A percentile compares a stretch with the other conserved stretches of the same genome.
phyloP scores from a whole-genome alignment of 257 asterid genomes.

The Osmanthus fragrans region DNA sequence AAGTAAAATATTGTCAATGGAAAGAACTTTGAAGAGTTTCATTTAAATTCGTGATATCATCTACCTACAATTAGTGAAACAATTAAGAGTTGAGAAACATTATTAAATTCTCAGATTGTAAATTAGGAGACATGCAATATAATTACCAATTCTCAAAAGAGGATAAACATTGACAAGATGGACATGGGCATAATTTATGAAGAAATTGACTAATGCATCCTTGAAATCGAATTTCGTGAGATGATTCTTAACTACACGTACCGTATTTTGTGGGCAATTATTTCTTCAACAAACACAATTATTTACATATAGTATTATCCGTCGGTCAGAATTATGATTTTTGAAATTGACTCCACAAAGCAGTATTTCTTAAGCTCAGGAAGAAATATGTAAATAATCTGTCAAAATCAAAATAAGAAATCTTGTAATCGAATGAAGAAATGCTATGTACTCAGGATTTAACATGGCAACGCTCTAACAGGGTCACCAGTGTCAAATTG shows the following conservation, averaged over 20 bases:
- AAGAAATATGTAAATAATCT: constrained; percentile 14
- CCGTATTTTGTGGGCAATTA: constrained; percentile 74
- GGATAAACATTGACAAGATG: neutral
- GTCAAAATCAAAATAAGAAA: constrained; percentile 8
- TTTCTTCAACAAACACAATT: too few relatives aligned
- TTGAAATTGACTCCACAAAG: too few relatives aligned
- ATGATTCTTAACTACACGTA: constrained; percentile 62
- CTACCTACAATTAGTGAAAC: too few relatives aligned
- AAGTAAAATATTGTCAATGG: neutral
- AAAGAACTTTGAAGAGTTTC: neutral
- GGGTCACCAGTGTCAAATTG: constrained; percentile 97
- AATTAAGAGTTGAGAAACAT: too few relatives aligned
- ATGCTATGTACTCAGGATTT: constrained; percentile 97
- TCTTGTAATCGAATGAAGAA: constrained; percentile 36
- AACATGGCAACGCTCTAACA: constrained; percentile 98
- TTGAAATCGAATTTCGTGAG: constrained; percentile 73
- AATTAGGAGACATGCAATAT: neutral
- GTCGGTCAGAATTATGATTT: constrained; percentile 47
- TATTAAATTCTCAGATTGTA: neutral
- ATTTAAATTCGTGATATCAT: neutral
- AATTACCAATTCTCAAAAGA: neutral
- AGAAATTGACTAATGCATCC: constrained; percentile 72
- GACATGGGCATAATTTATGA: constrained; percentile 69
- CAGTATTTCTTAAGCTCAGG: constrained; percentile 67
- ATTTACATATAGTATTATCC: constrained; percentile 65